Conservation (phyloP, 1,139 yeast species). For the Pichia sp. region DNA sequence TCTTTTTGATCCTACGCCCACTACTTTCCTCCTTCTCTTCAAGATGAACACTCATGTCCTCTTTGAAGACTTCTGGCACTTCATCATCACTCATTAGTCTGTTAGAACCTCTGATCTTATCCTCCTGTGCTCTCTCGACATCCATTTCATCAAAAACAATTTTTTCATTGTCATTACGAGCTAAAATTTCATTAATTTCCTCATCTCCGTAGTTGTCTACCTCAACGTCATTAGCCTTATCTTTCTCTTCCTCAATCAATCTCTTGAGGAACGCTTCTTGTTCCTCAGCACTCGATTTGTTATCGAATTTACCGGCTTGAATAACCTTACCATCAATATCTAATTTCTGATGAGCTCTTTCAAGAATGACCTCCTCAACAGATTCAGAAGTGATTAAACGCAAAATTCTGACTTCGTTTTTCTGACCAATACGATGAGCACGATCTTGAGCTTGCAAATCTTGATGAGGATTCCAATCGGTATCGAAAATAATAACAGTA, state of each 20-base stretch:
- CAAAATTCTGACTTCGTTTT: conserved; percentile 77
- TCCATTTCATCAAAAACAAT: conserved; percentile 53
- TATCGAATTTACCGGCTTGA: conserved; percentile 84
- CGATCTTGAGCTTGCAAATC: conserved; percentile 90
- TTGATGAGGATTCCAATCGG: conserved; percentile 92
- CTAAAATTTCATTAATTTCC: conserved; percentile 67
- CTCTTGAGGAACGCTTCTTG: conserved; percentile 74
- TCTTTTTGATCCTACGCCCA: conserved; percentile 62
- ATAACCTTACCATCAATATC: conserved; percentile 87
- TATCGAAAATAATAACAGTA: conserved; percentile 80
- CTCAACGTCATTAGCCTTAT: conserved; percentile 45
- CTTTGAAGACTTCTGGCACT: conserved; percentile 63
- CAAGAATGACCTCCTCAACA: conserved; percentile 77
- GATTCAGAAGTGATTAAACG: conserved; percentile 78
- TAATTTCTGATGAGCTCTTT: conserved; percentile 75
- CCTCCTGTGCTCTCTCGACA: conserved; percentile 45
- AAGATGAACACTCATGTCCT: conserved; percentile 57
- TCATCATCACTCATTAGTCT: conserved; percentile 60
- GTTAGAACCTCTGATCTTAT: conserved; percentile 25
- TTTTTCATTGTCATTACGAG: conserved; percentile 61
- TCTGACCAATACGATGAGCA: conserved; percentile 88
- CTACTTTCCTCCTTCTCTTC: conserved; percentile 46
- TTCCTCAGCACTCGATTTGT: conserved; percentile 76
- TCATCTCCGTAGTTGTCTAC: conserved; percentile 64
- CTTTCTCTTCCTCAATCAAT: conserved; percentile 68